Conservation (phyloP, 352 stramenopile species). For the Pythium periplocum region DNA sequence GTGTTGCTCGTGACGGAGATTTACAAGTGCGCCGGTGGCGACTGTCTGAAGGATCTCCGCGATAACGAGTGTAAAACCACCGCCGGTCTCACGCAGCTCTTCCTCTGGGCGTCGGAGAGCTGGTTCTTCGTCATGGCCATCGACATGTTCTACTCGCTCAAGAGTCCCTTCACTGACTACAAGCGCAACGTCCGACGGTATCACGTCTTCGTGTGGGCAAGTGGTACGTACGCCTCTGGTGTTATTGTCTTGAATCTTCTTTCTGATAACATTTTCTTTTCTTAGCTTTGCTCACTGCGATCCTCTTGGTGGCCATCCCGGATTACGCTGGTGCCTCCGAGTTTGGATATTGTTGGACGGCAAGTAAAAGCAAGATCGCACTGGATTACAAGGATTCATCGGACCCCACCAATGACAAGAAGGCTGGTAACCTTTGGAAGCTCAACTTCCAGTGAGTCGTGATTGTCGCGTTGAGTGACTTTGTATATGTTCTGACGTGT, state of each 20-base stretch:
- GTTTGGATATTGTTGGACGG: slow-evolving; percentile 84
- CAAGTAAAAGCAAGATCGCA: slow-evolving; percentile 55
- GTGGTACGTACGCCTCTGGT: slow-evolving; percentile 26
- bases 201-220: slow-evolving; percentile 78
- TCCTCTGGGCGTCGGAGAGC: slow-evolving; percentile 82
- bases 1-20: slow-evolving; percentile 75
- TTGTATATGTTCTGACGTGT: slow-evolving; percentile 9
- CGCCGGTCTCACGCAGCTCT: slow-evolving; percentile 80
- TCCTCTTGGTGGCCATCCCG: slow-evolving; percentile 67
- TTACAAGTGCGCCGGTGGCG: slow-evolving; percentile 63
- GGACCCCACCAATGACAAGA: slow-evolving; percentile 8
- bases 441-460: slow-evolving; percentile 73
- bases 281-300: slow-evolving; percentile 53
- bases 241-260: slow-evolving; percentile 3
- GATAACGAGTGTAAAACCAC: slow-evolving; percentile 50
- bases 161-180: slow-evolving; percentile 87
- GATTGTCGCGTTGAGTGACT: background rate
- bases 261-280: background rate
- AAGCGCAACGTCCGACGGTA: slow-evolving; percentile 82
- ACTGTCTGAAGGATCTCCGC: slow-evolving; percentile 31
- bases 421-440: slow-evolving; percentile 68
- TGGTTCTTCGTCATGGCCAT: slow-evolving; percentile 90
- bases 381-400: background rate
- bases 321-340: slow-evolving; percentile 68
- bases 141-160: slow-evolving; percentile 79